These are phyloP conservation scores for Pecoramyces ruminantium DNA, from an alignment of 192 early-diverging fungal genomes.

Conservation along the genomic window DNA sequence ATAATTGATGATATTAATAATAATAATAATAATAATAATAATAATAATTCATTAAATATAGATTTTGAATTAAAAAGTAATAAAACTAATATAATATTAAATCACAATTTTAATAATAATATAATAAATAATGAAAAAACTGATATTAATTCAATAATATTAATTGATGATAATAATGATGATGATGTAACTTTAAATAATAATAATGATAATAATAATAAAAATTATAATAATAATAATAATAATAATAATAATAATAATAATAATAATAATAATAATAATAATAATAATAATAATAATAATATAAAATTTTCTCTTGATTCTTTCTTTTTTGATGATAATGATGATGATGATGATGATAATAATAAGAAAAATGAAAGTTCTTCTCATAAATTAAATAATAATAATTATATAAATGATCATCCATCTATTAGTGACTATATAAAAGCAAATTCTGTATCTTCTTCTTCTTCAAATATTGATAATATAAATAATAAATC, in stretches of 20 bases:
- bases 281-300: background rate
- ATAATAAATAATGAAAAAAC: background rate
- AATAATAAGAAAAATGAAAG: background rate
- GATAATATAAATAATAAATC: background rate
- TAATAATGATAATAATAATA: background rate
- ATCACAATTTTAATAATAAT: too few species aligned
- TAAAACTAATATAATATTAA: too few species aligned
- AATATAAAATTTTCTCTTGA: background rate
- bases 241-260: background rate
- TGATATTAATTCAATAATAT: background rate
- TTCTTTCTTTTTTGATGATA: slow-evolving; percentile 10
- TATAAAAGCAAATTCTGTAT: background rate
- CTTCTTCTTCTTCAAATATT: background rate
- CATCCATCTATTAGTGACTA: background rate
- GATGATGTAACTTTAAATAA: background rate
- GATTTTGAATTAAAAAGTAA: background rate
- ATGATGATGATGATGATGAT: slow-evolving; percentile 5
- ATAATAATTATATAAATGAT: background rate
- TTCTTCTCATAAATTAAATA: too few species aligned
- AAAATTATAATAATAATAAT: background rate
- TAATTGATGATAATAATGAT: background rate
- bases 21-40: too few species aligned
- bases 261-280: background rate
- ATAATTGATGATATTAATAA: too few species aligned
- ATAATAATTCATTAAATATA: too few species aligned